Base-by-base conservation (phyloP, 2,329 filamentous ascomycete species). In the Acephala macrosclerotiorum region DNA sequence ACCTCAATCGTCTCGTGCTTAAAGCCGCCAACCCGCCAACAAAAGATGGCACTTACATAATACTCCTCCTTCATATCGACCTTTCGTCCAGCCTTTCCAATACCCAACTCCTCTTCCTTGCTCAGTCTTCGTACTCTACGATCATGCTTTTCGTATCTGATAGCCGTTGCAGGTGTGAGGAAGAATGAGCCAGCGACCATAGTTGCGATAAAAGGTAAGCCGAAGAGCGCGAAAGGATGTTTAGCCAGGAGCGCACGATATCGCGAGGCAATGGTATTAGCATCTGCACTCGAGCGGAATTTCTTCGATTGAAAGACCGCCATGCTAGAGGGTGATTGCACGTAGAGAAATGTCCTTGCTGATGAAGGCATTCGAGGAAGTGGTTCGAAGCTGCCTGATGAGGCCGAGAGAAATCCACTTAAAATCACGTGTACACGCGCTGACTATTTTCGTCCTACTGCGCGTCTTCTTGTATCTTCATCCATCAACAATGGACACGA, bases 181-280 rank as follows among this genome's bases (percentile, higher is more conserved):
- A 97, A 91, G 79, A 99, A 99, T 2, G 93, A 97, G 0, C 94
- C 95, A 1, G 91, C 93, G 29, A 99, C 88, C 76, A 99, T 97
- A 65, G 97, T 90, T 64, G 87, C 82, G 71, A 99, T 87, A 79
- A 99, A 99, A 0, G 96, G 96, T 3, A 99, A 85, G 1, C 96
- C 96, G 77, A 99, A 99, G 69, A 97, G 87, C 33, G 94, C 82
- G 78, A 99, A 99, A 0, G 96, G 96, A 74, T 92, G 93, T 75
- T 86, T 90, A 65, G 87, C 84, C 72, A 99, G 87, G 66, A 87
- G 79, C 36, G 86, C 82, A 65, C 96, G 92, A 82, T 99, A 99
- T 68, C 84, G 84, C 65, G 90, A 86, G 59, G 91, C 92, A 72
- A 97, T 80, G 12, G 86, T 87, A 79, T 89, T 89, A 69, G 87